A percentile compares a stretch with the other conserved stretches of the same genome.
phyloP scores from a whole-genome alignment of 257 asterid species.

The Apocynum venetum region DNA sequence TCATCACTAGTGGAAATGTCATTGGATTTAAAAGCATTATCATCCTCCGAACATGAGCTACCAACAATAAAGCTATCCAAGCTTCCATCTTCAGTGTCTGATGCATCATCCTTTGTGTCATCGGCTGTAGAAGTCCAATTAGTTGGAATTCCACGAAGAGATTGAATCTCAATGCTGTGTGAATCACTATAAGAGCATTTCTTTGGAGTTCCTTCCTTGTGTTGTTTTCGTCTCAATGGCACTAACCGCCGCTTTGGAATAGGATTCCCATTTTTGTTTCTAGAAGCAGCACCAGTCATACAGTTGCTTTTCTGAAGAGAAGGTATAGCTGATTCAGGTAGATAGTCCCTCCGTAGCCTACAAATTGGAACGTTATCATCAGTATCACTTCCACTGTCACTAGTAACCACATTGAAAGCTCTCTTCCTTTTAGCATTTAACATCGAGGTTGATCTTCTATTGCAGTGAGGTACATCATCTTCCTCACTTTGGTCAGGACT shows the following conservation, averaged over 20 bases:
- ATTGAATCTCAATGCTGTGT: slow-evolving; percentile 15
- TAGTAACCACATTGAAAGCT: slow-evolving; percentile 32
- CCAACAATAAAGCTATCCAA: slow-evolving; percentile 47
- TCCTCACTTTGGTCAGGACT: slow-evolving; percentile 23
- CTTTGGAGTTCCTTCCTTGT: slow-evolving; percentile 13
- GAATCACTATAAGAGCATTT: slow-evolving; percentile 8
- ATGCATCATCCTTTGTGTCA: slow-evolving; percentile 36
- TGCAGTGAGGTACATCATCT: slow-evolving; percentile 20
- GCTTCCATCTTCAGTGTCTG: slow-evolving; percentile 48
- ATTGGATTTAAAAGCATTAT: slow-evolving; percentile 17
- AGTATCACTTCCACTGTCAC: slow-evolving; percentile 47
- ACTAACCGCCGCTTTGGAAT: slow-evolving; percentile 32
- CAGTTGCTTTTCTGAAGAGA: slow-evolving; percentile 5
- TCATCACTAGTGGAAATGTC: slow-evolving; percentile 19
- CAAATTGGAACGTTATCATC: slow-evolving; percentile 42
- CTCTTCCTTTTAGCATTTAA: slow-evolving; percentile 32
- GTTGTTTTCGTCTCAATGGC: slow-evolving; percentile 22
- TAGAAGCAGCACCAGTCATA: slow-evolving; percentile 18
- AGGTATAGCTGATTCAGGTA: slow-evolving; percentile 4
- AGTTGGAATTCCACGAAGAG: slow-evolving; percentile 2
- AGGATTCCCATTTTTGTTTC: slow-evolving; percentile 17
- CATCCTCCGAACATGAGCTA: slow-evolving; percentile 36
- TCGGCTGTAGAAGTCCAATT: slow-evolving; percentile 13
- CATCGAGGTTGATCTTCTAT: slow-evolving; percentile 7
- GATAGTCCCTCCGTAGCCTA: slow-evolving; percentile 23